Evolutionary conservation across 2,329 filamentous ascomycete genomes (phyloP).

Genomic region (Endothia cerciana): DNA sequence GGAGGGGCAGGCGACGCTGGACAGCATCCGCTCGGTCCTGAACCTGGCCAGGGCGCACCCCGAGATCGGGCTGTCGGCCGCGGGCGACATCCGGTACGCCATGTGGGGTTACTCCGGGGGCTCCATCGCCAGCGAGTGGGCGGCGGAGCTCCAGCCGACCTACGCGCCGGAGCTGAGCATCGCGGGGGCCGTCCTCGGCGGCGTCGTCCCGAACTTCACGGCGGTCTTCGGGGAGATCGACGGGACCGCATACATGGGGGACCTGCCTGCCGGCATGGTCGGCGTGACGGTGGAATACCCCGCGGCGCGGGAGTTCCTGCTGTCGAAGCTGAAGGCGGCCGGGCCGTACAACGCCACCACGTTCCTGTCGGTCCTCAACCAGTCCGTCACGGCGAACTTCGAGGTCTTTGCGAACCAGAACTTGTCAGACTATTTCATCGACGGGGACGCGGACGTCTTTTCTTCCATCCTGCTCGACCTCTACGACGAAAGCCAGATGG

Average conservation of each 20-base stretch:
- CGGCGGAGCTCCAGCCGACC: not conserved
- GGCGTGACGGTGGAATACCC: not conserved
- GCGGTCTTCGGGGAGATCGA: not conserved
- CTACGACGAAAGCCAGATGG: not conserved
- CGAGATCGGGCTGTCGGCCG: not conserved
- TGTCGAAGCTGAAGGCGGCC: not conserved
- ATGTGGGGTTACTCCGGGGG: conserved; percentile 1
- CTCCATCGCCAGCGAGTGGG: conserved; percentile 7
- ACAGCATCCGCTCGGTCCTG: not conserved
- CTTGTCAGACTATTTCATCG: not conserved
- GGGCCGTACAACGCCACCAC: conserved; percentile 4
- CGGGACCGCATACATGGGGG: not conserved
- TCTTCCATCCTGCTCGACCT: not conserved
- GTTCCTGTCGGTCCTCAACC: conserved; percentile 1
- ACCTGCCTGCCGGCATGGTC: not conserved
- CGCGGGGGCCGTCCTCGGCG: not conserved
- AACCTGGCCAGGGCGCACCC: not conserved
- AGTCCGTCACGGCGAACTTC: not conserved
- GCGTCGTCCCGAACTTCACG: not conserved
- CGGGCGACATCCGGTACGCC: not conserved
- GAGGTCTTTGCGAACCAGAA: not conserved
- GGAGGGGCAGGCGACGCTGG: not conserved
- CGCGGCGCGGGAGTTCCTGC: not conserved
- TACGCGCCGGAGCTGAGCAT: not conserved
- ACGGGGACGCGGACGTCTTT: not conserved